Evolutionary conservation across 352 stramenopile species (phyloP).

Genomic region (Phytopythium vexans): DNA sequence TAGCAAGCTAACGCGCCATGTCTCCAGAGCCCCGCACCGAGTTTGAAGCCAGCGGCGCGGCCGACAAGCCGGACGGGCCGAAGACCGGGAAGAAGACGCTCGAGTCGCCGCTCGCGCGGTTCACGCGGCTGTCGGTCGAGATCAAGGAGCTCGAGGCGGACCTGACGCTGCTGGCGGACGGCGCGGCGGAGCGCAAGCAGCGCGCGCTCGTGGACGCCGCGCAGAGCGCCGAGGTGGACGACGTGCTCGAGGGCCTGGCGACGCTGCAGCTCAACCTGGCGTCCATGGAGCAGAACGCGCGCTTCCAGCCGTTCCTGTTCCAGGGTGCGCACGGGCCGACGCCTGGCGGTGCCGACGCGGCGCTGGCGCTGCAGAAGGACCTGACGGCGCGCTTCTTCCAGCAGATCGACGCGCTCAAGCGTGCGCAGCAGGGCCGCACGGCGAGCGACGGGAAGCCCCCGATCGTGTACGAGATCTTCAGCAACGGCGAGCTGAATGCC

Average conservation of each 20-base stretch:
- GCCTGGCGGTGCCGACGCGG: conserved; percentile 28
- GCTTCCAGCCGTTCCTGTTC: conserved; percentile 58
- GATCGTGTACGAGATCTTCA: conserved; percentile 83
- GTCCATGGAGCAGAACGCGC: conserved; percentile 49
- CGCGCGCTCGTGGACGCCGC: conserved; percentile 55
- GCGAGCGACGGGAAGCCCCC: conserved; percentile 16
- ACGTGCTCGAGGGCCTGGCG: conserved; percentile 59
- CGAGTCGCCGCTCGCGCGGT: conserved; percentile 67
- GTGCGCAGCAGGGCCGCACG: conserved; percentile 23
- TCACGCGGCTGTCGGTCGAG: conserved; percentile 66
- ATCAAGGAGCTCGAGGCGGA: conserved; percentile 69
- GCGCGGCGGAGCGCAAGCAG: conserved; percentile 40
- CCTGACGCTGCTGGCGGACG: conserved; percentile 44
- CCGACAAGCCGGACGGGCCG: not conserved
- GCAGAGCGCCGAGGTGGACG: conserved; percentile 59
- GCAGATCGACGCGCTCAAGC: conserved; percentile 58
- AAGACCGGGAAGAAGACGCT: conserved; percentile 23
- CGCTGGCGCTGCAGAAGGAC: conserved; percentile 57
- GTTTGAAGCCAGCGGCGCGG: conserved; percentile 33
- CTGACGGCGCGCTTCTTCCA: conserved; percentile 70
- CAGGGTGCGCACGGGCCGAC: conserved; percentile 6
- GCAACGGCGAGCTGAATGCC: conserved; percentile 66
- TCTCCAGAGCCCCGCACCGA: conserved; percentile 52
- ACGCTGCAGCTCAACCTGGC: conserved; percentile 63
- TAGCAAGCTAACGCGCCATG: not conserved